Evolutionary conservation across 2,329 filamentous ascomycete genomes (phyloP), one percentile per base, ranked within the genome.

Genomic region (Fusarium odoratissimum): DNA sequence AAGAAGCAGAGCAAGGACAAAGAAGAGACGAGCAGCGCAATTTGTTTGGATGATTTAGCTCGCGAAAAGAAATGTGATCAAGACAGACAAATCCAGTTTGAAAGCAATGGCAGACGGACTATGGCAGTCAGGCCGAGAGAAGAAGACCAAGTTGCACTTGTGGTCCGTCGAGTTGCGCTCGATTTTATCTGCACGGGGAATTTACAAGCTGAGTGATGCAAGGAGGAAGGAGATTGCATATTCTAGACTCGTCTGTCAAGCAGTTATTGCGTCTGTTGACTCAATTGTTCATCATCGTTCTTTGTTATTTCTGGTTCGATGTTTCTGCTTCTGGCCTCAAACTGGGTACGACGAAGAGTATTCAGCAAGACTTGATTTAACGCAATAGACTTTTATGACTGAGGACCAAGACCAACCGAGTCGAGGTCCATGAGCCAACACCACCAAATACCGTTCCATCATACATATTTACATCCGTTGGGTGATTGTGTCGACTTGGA

Each of bases 341-440:
- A 44, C 54, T 51, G 55, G 17, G 45, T 68, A 71, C 62, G 41
- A 64, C 55, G 42, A 63, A 68, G 61, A 71, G 66, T 71, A 48
- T 59, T 60, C 28, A 25, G 49, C 42, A 63, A 38, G 54, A 62
- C 49, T 58, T 52, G 54, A 55, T 69, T 63, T 45, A 64, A 74
- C 64, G 49, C 71, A 77, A 77, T 77, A 77, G 72, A 76, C 62
- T 75, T 75, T 54, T 64, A 76, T 75, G 71, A 77, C 68, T 73
- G 69, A 65, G 71, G 75, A 65, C 64, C 59, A 45, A 73, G 75
- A 70, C 75, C 75, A 77, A 38, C 54, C 69, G 75, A 73, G 75
- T 77, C 75, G 31, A 69, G 67, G 65, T 75, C 60, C 67, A 73
- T 60, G 69, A 76, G 67, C 75, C 75, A 76, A 66, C 74, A 75